Evolutionary conservation across 2,329 filamentous ascomycete genomes (phyloP), one percentile per base, ranked within the genome.

Genomic region (Hymenoscyphus repandus): DNA sequence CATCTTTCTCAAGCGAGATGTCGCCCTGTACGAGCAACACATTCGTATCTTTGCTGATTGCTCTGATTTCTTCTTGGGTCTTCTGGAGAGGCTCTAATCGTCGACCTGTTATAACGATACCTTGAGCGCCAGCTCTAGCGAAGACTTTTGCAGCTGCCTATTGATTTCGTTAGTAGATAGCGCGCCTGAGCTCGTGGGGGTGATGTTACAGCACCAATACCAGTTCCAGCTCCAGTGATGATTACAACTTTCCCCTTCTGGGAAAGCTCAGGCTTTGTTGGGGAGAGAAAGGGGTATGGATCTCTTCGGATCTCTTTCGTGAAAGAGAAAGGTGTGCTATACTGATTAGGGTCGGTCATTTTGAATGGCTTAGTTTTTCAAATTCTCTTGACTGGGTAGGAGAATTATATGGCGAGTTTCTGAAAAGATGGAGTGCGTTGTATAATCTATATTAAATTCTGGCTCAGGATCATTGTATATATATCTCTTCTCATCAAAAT

Each of bases 1-100:
- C 55, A 30, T 60, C 53, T 0, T 40, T 32, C 38, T 58, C 57
- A n/a, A 31, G 36, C 1, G 30, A 18, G n/a, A 62, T 57, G 42
- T 62, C 56, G 2, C 46, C 40, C 22, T 55, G 56, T 6, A 60
- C 39, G 9, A 45, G 31, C 1, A 61, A 20, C 9, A 60, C 44
- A 5, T 47, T 55, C 1, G 53, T 52, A 2, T 49, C n/a, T 0
- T 54, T 52, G n/a, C 41, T 53, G 18, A 56, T 45, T 1, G 37
- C 27, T 30, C 50, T 48, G n/a, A 52, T n/a, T 12, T 48, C 40
- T 12, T n/a, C 13, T 40, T 36, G 27, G 12, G 36, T 27, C 15
- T 34, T 37, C 12, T 38, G 11, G 10, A 52, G 45, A n/a, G n/a
- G 9, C 13, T 48, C 45, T 4, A 40, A 18, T 2, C 45, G 39